A percentile compares a stretch with the other conserved stretches of the same genome.
These are phyloP conservation scores for Mycena pura DNA, from an alignment of 768 basidiomycete genomes.

Conservation along the genomic window DNA sequence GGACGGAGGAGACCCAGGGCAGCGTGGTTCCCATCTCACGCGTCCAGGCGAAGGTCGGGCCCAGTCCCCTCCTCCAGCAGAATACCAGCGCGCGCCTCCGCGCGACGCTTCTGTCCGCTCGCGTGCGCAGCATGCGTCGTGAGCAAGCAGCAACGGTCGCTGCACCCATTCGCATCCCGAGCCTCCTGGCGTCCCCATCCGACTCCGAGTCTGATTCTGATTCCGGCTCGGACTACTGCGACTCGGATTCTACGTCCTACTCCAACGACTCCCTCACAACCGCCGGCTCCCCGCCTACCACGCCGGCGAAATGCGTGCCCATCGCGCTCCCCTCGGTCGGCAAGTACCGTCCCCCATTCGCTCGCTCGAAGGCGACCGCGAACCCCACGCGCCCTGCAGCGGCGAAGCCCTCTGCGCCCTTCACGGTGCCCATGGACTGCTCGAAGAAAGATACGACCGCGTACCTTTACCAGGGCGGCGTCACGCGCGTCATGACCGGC, in stretches of 20 bases:
- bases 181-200: neutral
- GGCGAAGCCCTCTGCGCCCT: no score
- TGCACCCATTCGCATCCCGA: neutral
- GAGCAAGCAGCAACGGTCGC: neutral
- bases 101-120: neutral
- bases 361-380: neutral
- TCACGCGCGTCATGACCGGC: no score
- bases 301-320: neutral
- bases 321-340: neutral
- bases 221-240: neutral
- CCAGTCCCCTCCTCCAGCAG: conserved; percentile 15
- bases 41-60: neutral
- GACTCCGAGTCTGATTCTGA: neutral
- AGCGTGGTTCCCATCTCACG: conserved; percentile 12
- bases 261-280: neutral
- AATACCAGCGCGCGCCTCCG: conserved; percentile 6
- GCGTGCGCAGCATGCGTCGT: neutral
- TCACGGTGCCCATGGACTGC: neutral
- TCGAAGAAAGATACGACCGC: neutral
- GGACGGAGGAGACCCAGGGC: conserved; percentile 8
- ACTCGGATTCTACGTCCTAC: neutral
- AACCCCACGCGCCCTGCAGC: no score
- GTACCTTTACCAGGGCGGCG: conserved; percentile 15
- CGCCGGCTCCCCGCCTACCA: neutral
- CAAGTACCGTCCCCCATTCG: neutral